A percentile compares a stretch with the other conserved stretches of the same genome.
phyloP scores from a whole-genome alignment of 2,329 filamentous ascomycete genomes.

The Ceratocystis variospora region DNA sequence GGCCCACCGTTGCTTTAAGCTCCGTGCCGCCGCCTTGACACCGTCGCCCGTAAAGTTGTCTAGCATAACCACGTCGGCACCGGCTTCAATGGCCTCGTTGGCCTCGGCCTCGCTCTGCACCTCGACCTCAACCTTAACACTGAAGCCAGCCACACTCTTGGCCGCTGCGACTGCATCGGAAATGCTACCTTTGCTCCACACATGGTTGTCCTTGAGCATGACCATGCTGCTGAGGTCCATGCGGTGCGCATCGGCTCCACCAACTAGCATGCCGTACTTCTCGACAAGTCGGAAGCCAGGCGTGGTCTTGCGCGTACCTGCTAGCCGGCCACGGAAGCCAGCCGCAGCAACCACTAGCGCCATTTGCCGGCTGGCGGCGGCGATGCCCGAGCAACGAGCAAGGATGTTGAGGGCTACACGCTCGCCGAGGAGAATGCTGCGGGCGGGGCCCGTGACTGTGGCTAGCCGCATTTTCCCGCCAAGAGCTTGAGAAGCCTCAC shows the following conservation, averaged over 20 bases:
- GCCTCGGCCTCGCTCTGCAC: slow-evolving; percentile 79
- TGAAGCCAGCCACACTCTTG: slow-evolving; percentile 72
- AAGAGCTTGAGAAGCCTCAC: slow-evolving; percentile 29
- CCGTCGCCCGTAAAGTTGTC: slow-evolving; percentile 83
- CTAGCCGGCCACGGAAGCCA: slow-evolving; percentile 73
- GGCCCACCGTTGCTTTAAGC: slow-evolving; percentile 67
- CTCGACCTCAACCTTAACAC: slow-evolving; percentile 86
- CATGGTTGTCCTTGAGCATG: slow-evolving; percentile 98
- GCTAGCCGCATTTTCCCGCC: slow-evolving; percentile 49
- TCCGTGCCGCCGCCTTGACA: slow-evolving; percentile 58
- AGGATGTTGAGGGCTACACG: slow-evolving; percentile 83
- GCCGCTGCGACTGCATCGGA: slow-evolving; percentile 73
- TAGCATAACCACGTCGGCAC: slow-evolving; percentile 92
- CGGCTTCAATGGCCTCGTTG: slow-evolving; percentile 77
- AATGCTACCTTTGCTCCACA: slow-evolving; percentile 83
- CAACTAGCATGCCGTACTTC: slow-evolving; percentile 95
- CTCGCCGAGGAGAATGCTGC: slow-evolving; percentile 75
- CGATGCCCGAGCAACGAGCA: slow-evolving; percentile 81
- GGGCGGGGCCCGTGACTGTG: slow-evolving; percentile 71
- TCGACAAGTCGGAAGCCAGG: slow-evolving; percentile 90
- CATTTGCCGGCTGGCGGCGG: slow-evolving; percentile 49
- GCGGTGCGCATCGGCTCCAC: slow-evolving; percentile 80
- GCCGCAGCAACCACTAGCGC: slow-evolving; percentile 43
- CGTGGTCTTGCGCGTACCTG: slow-evolving; percentile 92
- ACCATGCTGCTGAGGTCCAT: slow-evolving; percentile 91